phyloP scores from a whole-genome alignment of 176 grass and related monocot species.

The Eleusine coracana region DNA sequence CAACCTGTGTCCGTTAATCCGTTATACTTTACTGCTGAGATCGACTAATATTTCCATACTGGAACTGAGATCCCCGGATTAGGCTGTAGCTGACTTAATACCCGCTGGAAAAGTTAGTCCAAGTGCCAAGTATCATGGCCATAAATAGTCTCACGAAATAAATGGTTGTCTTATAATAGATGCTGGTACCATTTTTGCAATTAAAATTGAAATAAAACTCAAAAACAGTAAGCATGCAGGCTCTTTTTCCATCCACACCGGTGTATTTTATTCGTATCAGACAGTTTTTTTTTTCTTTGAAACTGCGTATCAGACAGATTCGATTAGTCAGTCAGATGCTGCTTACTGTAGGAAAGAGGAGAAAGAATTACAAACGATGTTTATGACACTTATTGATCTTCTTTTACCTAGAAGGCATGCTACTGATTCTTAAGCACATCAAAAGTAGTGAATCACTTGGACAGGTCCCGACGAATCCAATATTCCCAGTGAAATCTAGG shows the following conservation, averaged over 20 bases:
- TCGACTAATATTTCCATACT: slow-evolving; percentile 43
- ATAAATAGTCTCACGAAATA: slow-evolving; percentile 5
- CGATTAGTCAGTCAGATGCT: not conserved
- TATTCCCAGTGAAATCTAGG: slow-evolving; percentile 32
- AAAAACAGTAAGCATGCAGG: not conserved
- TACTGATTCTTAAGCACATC: slow-evolving; percentile 26
- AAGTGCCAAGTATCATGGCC: slow-evolving; percentile 6
- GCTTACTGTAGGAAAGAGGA: slow-evolving; percentile 10
- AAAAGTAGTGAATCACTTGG: slow-evolving; percentile 39
- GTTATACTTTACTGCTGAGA: slow-evolving; percentile 55
- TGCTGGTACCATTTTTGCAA: slow-evolving; percentile 18
- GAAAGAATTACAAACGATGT: not conserved
- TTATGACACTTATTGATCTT: not conserved
- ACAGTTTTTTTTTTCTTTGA: no score
- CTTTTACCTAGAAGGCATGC: not conserved
- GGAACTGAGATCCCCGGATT: slow-evolving; percentile 40
- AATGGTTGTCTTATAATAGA: not conserved
- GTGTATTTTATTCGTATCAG: not conserved
- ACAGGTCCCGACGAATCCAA: slow-evolving; percentile 27
- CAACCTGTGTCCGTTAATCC: slow-evolving; percentile 32
- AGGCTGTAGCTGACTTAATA: slow-evolving; percentile 6
- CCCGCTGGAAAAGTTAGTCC: slow-evolving; percentile 22
- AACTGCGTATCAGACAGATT: slow-evolving; percentile 7
- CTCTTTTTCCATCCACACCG: not conserved
- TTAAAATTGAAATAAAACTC: not conserved